Evolutionary conservation across 2,329 filamentous ascomycete species (phyloP).

Genomic region (Catunica adiposa): DNA sequence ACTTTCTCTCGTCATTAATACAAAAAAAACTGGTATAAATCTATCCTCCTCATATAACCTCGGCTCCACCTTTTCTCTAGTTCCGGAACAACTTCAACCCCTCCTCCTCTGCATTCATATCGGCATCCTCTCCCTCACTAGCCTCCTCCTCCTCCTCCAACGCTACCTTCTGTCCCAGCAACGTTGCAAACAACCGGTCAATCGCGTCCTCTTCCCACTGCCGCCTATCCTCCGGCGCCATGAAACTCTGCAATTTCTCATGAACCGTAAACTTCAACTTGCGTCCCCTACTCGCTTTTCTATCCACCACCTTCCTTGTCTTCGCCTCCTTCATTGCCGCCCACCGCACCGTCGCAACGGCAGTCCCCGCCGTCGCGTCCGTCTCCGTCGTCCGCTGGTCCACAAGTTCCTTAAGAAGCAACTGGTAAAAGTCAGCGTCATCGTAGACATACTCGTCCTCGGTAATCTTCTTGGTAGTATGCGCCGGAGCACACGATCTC

Average conservation of each 20-base stretch:
- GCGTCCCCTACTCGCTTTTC: conserved; percentile 84
- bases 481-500: conserved; percentile 59
- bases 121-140: conserved; percentile 35
- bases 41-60: conserved; percentile 3
- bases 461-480: conserved; percentile 39
- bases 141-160: conserved; percentile 42
- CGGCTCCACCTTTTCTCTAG: conserved; percentile 16
- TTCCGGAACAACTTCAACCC: conserved; percentile 37
- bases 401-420: conserved; percentile 81
- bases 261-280: conserved; percentile 91
- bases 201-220: conserved; percentile 67
- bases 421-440: conserved; percentile 86
- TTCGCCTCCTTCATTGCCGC: conserved; percentile 59
- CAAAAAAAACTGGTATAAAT: conserved; percentile 8
- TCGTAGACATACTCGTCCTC: conserved; percentile 61
- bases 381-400: conserved; percentile 67
- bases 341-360: conserved; percentile 44
- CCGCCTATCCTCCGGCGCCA: conserved; percentile 75
- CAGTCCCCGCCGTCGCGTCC: conserved; percentile 33
- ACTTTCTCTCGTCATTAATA: neutral
- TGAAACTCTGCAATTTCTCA: conserved; percentile 95
- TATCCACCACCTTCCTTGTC: conserved; percentile 70
- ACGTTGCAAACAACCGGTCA: conserved; percentile 57
- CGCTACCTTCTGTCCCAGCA: conserved; percentile 52
- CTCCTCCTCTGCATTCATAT: conserved; percentile 35